phyloP scores from a whole-genome alignment of 140 eudicot species.

The Stevia rebaudiana region DNA sequence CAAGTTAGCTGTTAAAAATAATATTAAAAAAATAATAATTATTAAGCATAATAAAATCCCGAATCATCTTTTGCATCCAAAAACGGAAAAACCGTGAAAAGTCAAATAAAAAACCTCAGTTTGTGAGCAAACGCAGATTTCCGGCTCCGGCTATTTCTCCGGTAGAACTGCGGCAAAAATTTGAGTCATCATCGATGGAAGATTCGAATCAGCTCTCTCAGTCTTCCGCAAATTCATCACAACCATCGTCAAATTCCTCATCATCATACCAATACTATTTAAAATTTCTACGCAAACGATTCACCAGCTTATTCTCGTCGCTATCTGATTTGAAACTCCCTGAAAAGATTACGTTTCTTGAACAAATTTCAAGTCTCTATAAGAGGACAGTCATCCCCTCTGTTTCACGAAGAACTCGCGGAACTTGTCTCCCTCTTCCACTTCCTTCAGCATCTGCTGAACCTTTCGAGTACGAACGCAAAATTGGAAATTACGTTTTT shows the following conservation, averaged over 20 bases:
- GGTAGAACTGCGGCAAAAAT: slow-evolving; percentile 3
- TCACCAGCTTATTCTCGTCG: slow-evolving; percentile 18
- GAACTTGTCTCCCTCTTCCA: slow-evolving; percentile 68
- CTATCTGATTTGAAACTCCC: slow-evolving; percentile 15
- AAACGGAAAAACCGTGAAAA: background rate
- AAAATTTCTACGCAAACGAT: slow-evolving; percentile 21
- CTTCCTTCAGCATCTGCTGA: slow-evolving; percentile 42
- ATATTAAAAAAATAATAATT: no score
- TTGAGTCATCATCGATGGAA: background rate
- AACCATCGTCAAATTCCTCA: background rate
- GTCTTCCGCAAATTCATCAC: background rate
- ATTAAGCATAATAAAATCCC: no score
- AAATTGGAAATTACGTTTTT: background rate
- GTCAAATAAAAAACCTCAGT: background rate
- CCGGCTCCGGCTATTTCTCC: slow-evolving; percentile 2
- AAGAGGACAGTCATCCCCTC: slow-evolving; percentile 26
- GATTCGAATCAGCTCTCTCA: background rate
- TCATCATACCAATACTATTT: slow-evolving; percentile 28
- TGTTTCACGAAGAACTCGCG: slow-evolving; percentile 37
- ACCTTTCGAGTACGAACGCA: slow-evolving; percentile 25
- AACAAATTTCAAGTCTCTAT: slow-evolving; percentile 27
- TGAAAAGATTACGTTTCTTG: slow-evolving; percentile 31
- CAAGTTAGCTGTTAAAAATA: no score
- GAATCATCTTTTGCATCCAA: no score
- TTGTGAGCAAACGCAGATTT: background rate